Percentiles rank a stretch among this genome's conserved stretches.
These are phyloP conservation scores for Arabidopsis arenosa DNA, from an alignment of 345 rosid species.

Conservation along the genomic window DNA sequence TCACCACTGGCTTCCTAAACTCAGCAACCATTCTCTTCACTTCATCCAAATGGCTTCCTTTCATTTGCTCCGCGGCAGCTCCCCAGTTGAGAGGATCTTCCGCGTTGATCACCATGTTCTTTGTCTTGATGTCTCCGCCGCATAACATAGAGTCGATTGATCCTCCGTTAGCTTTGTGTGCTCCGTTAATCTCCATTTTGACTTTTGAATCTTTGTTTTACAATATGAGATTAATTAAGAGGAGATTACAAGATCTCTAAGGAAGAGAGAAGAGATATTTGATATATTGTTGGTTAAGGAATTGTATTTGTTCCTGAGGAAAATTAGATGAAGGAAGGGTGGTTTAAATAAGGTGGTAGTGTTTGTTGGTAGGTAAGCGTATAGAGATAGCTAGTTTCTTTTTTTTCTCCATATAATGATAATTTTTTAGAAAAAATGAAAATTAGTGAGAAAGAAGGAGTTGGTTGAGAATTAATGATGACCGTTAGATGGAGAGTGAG, in stretches of 20 bases:
- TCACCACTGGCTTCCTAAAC: slow-evolving; percentile 61
- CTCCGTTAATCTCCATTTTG: slow-evolving; percentile 41
- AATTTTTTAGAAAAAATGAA: not conserved
- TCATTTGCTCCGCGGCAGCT: slow-evolving; percentile 68
- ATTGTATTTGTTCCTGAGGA: slow-evolving; percentile 44
- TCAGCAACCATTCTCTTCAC: slow-evolving; percentile 79
- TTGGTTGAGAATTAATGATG: slow-evolving; percentile 42
- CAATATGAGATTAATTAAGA: slow-evolving; percentile 3
- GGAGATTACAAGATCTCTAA: slow-evolving; percentile 32
- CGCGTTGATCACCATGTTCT: not conserved
- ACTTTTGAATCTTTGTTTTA: not conserved
- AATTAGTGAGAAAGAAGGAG: slow-evolving; percentile 29
- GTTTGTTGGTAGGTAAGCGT: slow-evolving; percentile 49
- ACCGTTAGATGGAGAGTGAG: slow-evolving; percentile 40
- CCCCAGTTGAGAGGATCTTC: slow-evolving; percentile 80
- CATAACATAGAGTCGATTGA: slow-evolving; percentile 39
- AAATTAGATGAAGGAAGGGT: slow-evolving; percentile 32
- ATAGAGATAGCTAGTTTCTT: slow-evolving; percentile 11
- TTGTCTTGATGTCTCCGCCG: slow-evolving; percentile 38
- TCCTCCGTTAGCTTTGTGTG: slow-evolving; percentile 10
- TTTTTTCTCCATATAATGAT: not conserved
- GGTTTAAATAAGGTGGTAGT: slow-evolving; percentile 47
- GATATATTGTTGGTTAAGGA: slow-evolving; percentile 25
- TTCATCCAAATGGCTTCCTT: slow-evolving; percentile 86
- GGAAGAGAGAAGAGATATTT: not conserved